Percentiles rank a stretch among this genome's conserved stretches.
These are phyloP conservation scores for Irpex sp. DNA, from an alignment of 1,284 basidiomycete genomes.

Conservation along the genomic window DNA sequence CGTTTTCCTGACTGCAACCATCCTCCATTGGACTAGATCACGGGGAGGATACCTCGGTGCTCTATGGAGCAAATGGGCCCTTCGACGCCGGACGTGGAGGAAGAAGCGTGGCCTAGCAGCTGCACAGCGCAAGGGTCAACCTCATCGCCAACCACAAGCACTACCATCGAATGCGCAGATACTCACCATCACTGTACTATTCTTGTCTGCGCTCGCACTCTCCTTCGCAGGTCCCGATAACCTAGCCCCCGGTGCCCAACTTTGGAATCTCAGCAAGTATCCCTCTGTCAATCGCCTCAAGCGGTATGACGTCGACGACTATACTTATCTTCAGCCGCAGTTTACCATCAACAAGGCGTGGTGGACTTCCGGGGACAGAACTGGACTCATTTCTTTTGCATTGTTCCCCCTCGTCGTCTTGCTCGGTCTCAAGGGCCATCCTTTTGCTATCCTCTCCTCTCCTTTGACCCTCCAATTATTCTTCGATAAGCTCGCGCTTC, in stretches of 20 bases:
- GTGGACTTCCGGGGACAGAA: constrained; percentile 76
- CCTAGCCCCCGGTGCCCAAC: constrained; percentile 50
- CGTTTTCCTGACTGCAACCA: constrained; percentile 36
- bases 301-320: constrained; percentile 27
- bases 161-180: constrained; percentile 64
- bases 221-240: constrained; percentile 74
- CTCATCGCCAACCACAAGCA: constrained; percentile 42
- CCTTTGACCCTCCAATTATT: constrained; percentile 66
- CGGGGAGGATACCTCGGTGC: constrained; percentile 43
- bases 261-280: constrained; percentile 34
- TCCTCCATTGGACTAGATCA: constrained; percentile 39
- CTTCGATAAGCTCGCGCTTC: constrained; percentile 73
- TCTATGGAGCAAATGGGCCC: constrained; percentile 51
- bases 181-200: constrained; percentile 41
- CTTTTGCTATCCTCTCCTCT: constrained; percentile 78
- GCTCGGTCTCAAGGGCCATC: constrained; percentile 78
- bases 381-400: constrained; percentile 77
- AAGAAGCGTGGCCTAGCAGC: constrained; percentile 34
- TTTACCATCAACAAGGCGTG: constrained; percentile 70
- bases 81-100: constrained; percentile 49
- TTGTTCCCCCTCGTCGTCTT: constrained; percentile 76
- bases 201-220: constrained; percentile 41
- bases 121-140: constrained; percentile 29
- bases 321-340: constrained; percentile 39
- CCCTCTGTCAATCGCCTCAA: constrained; percentile 26